phyloP scores from a whole-genome alignment of 192 early-diverging fungal species.

The Coemansia reversa region DNA sequence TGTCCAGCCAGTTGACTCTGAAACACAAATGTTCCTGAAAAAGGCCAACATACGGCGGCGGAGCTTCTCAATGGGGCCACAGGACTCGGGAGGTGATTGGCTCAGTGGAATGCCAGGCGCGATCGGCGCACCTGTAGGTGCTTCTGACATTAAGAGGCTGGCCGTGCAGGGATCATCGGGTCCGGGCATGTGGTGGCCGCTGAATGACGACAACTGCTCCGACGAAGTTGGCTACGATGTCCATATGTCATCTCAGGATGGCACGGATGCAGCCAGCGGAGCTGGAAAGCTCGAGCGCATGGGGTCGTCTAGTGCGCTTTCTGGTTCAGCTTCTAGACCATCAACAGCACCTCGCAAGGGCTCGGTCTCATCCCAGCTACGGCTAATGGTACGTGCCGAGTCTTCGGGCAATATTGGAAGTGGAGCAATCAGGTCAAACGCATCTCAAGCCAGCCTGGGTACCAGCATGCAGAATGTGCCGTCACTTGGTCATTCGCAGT shows the following conservation, averaged over 20 bases:
- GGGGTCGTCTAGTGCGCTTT: constrained; percentile 29
- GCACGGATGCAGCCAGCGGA: background rate
- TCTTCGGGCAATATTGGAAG: constrained; percentile 9
- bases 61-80: constrained; percentile 41
- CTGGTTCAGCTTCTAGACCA: constrained; percentile 11
- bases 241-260: constrained; percentile 29
- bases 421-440: constrained; percentile 9
- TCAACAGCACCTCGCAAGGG: constrained; percentile 30
- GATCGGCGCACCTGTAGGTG: constrained; percentile 3
- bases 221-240: constrained; percentile 49
- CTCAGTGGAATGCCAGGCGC: constrained; percentile 21
- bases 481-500: constrained; percentile 19
- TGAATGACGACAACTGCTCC: constrained; percentile 53
- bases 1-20: constrained; percentile 47
- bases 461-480: constrained; percentile 10
- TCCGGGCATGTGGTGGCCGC: constrained; percentile 56
- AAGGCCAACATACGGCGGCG: constrained; percentile 45
- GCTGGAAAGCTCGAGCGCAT: constrained; percentile 26
- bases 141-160: constrained; percentile 6
- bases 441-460: constrained; percentile 27
- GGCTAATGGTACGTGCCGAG: constrained; percentile 42
- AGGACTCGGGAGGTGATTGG: constrained; percentile 30
- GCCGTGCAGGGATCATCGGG: constrained; percentile 17
- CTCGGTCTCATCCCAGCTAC: constrained; percentile 50
- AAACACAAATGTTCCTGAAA: constrained; percentile 34